Base-by-base conservation (phyloP, 106 monocot genomes). In the Allium sativum region DNA sequence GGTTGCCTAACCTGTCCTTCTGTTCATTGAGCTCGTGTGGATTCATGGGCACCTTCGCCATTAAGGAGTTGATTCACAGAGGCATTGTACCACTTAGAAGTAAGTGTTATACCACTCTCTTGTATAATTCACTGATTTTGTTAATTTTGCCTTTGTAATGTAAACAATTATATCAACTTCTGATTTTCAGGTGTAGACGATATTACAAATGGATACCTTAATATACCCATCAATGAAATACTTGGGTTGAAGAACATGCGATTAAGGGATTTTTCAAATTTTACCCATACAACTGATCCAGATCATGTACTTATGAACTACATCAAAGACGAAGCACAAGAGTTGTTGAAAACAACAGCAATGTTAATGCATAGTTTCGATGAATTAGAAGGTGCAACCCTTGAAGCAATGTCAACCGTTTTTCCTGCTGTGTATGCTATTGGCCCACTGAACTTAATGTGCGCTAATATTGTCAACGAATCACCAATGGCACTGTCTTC, bases 341-440 rank as follows among this genome's bases (percentile, higher is more conserved):
- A 68, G 4, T 47, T 52, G 2, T n/a, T 47, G 1, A 45, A 40
- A 18, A 75, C 83, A 1, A 50, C 77, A 0, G 77, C 73, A 2
- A 55, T 88, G 55, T 52, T 88, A 41, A 19, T 88, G 10, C 83
- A 83, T 76, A 84, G 81, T 16, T 84, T 89, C 57, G 73, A 76
- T 41, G 78, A 72, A 0, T 45, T 88, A 9, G 88, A 88, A 54
- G 44, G 18, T 40, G 14, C 61, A 1, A 73, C 74, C 10, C 55
- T 88, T 3, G 56, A 65, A 3, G 72, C 70, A 8, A 44, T 89
- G 68, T 11, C 56, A 0, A 0, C 75, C 10, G 45, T 71, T 11
- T 52, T 86, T 18, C 79, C 82, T 1, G 65, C 72, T 7, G 17
- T 87, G 9, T 77, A 83, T 56, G 54, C 58, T 4, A 40, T 83